phyloP scores from a whole-genome alignment of 495 filamentous ascomycete species.

The Xylaria venustula region DNA sequence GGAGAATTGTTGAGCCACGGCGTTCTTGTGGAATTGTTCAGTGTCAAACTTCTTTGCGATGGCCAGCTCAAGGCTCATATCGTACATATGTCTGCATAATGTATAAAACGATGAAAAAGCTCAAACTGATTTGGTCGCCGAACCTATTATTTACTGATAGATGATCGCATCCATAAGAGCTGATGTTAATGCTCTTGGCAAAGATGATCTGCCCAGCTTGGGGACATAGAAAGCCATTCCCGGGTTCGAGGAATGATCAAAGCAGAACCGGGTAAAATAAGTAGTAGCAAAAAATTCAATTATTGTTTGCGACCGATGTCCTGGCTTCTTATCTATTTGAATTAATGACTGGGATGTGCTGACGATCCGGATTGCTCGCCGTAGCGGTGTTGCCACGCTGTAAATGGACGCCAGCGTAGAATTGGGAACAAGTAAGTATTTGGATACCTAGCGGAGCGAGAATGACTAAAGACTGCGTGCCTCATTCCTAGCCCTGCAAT shows the following conservation, averaged over 20 bases:
- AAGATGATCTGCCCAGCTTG: neutral
- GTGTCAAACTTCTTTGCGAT: neutral
- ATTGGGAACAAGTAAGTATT: too few species aligned
- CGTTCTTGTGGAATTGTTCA: conserved; percentile 5
- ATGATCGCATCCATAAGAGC: too few species aligned
- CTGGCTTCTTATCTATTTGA: neutral
- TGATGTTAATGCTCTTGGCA: neutral
- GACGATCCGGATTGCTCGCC: too few species aligned
- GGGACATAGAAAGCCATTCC: neutral
- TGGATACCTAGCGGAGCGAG: too few species aligned
- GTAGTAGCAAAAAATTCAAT: neutral
- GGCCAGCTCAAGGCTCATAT: neutral
- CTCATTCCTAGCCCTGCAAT: too few species aligned
- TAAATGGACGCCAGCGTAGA: too few species aligned
- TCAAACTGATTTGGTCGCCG: neutral
- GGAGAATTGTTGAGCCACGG: neutral
- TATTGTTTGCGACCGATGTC: neutral
- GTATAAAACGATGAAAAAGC: neutral
- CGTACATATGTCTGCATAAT: conserved; percentile 9
- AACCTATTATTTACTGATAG: neutral
- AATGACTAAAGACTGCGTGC: too few species aligned
- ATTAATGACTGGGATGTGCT: neutral
- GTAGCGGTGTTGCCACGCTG: neutral
- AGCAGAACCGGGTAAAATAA: neutral
- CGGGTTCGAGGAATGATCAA: neutral